Evolutionary conservation across 495 filamentous ascomycete genomes (phyloP).

Genomic region (Aspergillus olivimuriae): DNA sequence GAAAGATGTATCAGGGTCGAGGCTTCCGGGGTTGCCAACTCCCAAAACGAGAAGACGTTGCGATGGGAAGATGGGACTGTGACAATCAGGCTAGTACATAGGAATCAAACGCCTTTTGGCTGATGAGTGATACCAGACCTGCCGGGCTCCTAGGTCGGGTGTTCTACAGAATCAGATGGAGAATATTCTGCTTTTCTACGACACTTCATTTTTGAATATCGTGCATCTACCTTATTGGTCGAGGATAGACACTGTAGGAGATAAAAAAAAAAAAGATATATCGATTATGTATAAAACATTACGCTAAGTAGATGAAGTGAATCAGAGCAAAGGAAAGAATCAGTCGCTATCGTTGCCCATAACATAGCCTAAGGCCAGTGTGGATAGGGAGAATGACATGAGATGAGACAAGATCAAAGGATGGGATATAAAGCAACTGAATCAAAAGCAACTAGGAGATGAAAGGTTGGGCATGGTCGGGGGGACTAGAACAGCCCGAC

Average conservation of each 20-base stretch:
- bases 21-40: no score
- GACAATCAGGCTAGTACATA: no score
- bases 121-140: no score
- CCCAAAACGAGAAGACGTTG: no score
- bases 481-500: conserved; percentile 3
- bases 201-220: no score
- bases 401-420: conserved; percentile 7
- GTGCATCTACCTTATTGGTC: no score
- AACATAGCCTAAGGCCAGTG: conserved; percentile 7
- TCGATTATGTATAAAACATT: conserved; percentile 2
- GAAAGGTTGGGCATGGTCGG: not conserved
- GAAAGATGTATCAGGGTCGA: conserved; percentile 8
- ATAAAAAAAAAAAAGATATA: conserved; percentile 1
- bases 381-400: conserved; percentile 7
- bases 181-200: no score
- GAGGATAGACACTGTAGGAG: not conserved
- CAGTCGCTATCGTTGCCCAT: conserved; percentile 15
- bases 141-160: no score
- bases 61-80: no score
- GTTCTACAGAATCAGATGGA: no score
- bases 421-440: conserved; percentile 1
- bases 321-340: not conserved
- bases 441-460: not conserved
- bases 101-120: no score
- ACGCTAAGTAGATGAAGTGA: not conserved